Base-by-base conservation (phyloP, 2,329 filamentous ascomycete species). In the Xylariaceae sp. region DNA sequence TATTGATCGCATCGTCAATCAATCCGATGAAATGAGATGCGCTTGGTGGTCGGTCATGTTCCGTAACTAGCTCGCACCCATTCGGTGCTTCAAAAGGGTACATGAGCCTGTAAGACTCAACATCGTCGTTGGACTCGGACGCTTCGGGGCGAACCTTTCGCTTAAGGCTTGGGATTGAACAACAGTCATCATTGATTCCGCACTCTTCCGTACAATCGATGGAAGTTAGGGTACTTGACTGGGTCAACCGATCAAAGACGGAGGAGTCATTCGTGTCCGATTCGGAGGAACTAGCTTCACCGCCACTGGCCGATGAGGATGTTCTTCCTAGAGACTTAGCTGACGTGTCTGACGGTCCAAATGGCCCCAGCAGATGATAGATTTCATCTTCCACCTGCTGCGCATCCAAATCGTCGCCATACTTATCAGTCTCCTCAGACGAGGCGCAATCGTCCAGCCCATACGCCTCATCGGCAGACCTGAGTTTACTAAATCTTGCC, bases 371-470 rank as follows among this genome's bases (percentile, higher is more conserved):
- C 45, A 63, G 23, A 8, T 58, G 15, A 23, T 62, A 57, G 10
- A 63, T 63, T 18, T 57, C 54, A 7, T 59, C 59, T 45, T 63
- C 62, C 37, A 61, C 57, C 23, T 59, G 57, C 13, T 56, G 50
- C 39, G 62, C 39, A 35, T 53, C 7, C 17, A 45, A 10, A 47
- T 47, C 49, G 4, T 42, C 47, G 34, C 6, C n/a, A n/a, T 15
- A n/a, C 42, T 15, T n/a, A 23, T 17, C 2, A 4, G 44, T 15
- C 15, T 57, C 42, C 37, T 39, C 11, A 5, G 18, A 15, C 15
- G 45, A 48, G 30, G 42, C 45, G 6, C 15, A 45, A 11, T n/a
- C 17, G 23, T 5, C 23, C 23, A 30, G 5, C 23, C 23, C 23
- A 30, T 30, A 30, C 4, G 23, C 23, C 5, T 30, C 23, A 4